Evolutionary conservation across 2,329 filamentous ascomycete genomes (phyloP).

Genomic region (Coniochaeta sp.): DNA sequence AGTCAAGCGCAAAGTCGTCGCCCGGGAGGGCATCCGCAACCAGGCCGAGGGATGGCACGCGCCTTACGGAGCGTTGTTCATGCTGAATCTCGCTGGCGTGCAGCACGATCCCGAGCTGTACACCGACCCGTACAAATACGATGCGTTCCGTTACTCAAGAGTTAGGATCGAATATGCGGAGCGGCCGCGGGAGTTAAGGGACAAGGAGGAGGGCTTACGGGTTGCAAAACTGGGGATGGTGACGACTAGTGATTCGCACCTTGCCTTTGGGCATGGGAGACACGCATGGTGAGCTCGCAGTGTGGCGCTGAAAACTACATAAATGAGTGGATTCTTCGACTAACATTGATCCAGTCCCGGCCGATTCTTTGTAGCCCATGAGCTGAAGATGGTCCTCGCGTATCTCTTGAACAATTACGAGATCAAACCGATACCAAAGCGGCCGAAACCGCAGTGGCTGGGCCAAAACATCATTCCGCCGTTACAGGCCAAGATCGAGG

Average conservation of each 20-base stretch:
- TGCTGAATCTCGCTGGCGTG: conserved; percentile 33
- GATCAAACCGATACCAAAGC: conserved; percentile 30
- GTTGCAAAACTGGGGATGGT: conserved; percentile 41
- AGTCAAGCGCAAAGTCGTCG: conserved; percentile 37
- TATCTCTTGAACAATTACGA: conserved; percentile 47
- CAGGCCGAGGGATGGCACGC: conserved; percentile 34
- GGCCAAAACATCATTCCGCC: conserved; percentile 35
- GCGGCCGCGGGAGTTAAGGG: conserved; percentile 18
- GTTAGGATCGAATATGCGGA: conserved; percentile 29
- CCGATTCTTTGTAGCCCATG: conserved; percentile 48
- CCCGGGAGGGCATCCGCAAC: conserved; percentile 26
- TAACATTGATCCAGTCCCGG: conserved; percentile 30
- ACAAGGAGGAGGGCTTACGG: conserved; percentile 21
- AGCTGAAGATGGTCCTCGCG: conserved; percentile 46
- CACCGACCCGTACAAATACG: conserved; percentile 31
- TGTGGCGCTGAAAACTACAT: not conserved
- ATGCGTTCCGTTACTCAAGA: conserved; percentile 40
- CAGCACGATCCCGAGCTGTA: conserved; percentile 40
- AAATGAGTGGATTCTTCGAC: not conserved
- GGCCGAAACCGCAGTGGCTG: conserved; percentile 34
- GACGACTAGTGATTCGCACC: conserved; percentile 40
- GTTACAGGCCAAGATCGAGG: conserved; percentile 21
- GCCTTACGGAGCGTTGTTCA: conserved; percentile 34
- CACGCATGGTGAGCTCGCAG: conserved; percentile 36
- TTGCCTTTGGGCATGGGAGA: conserved; percentile 50